These are phyloP conservation scores for Phytophthora foliorum DNA, from an alignment of 352 stramenopile species.

Conservation along the genomic window DNA sequence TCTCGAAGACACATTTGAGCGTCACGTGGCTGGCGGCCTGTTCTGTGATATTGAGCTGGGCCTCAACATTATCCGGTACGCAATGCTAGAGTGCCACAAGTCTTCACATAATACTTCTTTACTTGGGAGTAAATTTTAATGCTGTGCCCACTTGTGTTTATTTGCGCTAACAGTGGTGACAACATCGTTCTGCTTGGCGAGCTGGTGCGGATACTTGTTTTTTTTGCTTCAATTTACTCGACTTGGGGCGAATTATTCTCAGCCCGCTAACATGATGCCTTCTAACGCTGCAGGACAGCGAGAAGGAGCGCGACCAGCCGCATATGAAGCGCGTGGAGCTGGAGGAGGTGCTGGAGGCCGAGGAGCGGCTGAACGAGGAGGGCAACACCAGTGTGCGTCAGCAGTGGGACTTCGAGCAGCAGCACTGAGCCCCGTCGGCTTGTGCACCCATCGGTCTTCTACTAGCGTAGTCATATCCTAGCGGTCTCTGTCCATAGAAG, in stretches of 20 bases:
- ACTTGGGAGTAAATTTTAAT: no score
- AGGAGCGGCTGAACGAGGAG: slow-evolving; percentile 74
- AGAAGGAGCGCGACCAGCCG: slow-evolving; percentile 85
- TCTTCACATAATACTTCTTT: no score
- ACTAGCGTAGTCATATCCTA: slow-evolving; percentile 19
- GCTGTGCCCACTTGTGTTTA: not conserved
- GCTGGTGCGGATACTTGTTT: slow-evolving; percentile 62
- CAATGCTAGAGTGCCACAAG: not conserved
- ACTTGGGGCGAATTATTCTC: not conserved
- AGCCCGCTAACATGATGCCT: not conserved
- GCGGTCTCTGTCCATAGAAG: slow-evolving; percentile 23
- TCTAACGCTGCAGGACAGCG: slow-evolving; percentile 59
- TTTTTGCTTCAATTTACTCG: not conserved
- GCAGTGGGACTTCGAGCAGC: slow-evolving; percentile 88
- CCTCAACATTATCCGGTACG: slow-evolving; percentile 96
- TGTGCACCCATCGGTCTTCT: slow-evolving; percentile 10
- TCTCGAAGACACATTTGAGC: slow-evolving; percentile 95
- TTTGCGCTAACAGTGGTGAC: slow-evolving; percentile 62
- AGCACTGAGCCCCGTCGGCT: slow-evolving; percentile 26
- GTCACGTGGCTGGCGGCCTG: slow-evolving; percentile 85
- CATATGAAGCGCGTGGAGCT: slow-evolving; percentile 84
- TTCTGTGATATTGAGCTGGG: slow-evolving; percentile 97
- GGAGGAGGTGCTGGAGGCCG: slow-evolving; percentile 85
- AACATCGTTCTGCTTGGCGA: slow-evolving; percentile 91
- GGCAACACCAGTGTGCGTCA: slow-evolving; percentile 77